Evolutionary conservation across 305 asterid species (phyloP).

Genomic region (Fraxinus dipetala): DNA sequence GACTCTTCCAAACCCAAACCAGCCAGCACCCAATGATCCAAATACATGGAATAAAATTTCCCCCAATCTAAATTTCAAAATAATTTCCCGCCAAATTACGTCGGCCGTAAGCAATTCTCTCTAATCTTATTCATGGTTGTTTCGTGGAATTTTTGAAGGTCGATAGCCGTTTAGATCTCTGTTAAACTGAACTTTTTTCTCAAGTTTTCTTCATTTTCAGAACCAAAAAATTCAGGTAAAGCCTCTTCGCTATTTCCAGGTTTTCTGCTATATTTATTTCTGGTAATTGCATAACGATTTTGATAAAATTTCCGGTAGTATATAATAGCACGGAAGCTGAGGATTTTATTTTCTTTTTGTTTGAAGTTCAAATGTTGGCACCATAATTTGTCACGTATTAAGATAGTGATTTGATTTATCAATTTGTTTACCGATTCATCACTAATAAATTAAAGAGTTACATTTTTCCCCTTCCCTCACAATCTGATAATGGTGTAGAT

Average conservation of each 20-base stretch:
- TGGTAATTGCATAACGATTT: not conserved
- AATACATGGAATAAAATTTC: not conserved
- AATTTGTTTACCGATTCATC: not conserved
- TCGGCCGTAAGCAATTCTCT: not conserved
- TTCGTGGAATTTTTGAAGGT: not conserved
- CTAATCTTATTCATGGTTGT: not conserved
- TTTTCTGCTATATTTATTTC: not conserved
- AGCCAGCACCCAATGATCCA: not conserved
- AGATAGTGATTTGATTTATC: not conserved
- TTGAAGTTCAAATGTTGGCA: not conserved
- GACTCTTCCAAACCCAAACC: not conserved
- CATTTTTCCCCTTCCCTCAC: not conserved
- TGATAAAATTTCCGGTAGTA: not conserved
- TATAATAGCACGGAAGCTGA: not conserved
- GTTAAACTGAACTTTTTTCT: not conserved
- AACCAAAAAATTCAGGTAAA: not conserved
- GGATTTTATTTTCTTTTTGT: not conserved
- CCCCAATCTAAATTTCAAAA: not conserved
- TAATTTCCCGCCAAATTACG: slow-evolving; percentile 25
- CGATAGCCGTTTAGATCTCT: not conserved
- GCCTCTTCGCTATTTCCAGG: not conserved
- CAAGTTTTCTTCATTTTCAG: not conserved
- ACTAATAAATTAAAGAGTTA: not conserved
- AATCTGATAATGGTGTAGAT: not conserved
- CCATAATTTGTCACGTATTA: not conserved